These are phyloP conservation scores for Oemleria cerasiformis DNA, from an alignment of 306 rosid genomes.

Conservation along the genomic window DNA sequence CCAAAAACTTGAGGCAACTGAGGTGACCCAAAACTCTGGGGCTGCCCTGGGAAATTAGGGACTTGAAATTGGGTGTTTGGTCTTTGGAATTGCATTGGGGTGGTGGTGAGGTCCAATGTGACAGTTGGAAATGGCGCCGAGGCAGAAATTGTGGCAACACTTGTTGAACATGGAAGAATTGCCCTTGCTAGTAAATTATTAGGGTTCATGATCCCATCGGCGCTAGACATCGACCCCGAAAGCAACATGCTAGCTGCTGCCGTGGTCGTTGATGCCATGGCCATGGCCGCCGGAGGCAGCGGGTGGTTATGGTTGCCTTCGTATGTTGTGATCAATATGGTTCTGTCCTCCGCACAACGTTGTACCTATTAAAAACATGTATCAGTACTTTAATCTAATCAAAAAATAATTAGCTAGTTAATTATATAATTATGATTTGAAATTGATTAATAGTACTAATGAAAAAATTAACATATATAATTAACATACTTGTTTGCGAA, in stretches of 20 bases:
- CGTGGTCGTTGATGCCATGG: slow-evolving; percentile 88
- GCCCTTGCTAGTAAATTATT: slow-evolving; percentile 72
- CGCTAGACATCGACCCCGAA: slow-evolving; percentile 88
- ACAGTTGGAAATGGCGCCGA: slow-evolving; percentile 92
- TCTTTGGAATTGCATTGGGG: slow-evolving; percentile 55
- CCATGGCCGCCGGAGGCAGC: slow-evolving; percentile 92
- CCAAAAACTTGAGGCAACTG: slow-evolving; percentile 42
- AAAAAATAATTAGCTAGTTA: no score
- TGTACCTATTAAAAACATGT: slow-evolving; percentile 52
- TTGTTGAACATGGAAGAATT: slow-evolving; percentile 65
- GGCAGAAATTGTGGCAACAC: slow-evolving; percentile 88
- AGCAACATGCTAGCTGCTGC: slow-evolving; percentile 92
- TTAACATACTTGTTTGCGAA: slow-evolving; percentile 84
- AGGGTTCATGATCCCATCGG: slow-evolving; percentile 79
- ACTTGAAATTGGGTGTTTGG: slow-evolving; percentile 50
- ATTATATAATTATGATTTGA: no score
- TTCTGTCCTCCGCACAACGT: slow-evolving; percentile 87
- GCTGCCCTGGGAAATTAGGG: slow-evolving; percentile 49
- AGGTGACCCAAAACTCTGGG: slow-evolving; percentile 47
- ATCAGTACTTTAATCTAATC: background rate
- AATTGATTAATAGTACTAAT: background rate
- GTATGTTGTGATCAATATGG: slow-evolving; percentile 79
- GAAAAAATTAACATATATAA: background rate
- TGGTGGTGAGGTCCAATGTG: slow-evolving; percentile 82
- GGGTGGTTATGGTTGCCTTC: slow-evolving; percentile 98